Base-by-base conservation (phyloP, 352 stramenopile species). In the Globisporangium viniferum region DNA sequence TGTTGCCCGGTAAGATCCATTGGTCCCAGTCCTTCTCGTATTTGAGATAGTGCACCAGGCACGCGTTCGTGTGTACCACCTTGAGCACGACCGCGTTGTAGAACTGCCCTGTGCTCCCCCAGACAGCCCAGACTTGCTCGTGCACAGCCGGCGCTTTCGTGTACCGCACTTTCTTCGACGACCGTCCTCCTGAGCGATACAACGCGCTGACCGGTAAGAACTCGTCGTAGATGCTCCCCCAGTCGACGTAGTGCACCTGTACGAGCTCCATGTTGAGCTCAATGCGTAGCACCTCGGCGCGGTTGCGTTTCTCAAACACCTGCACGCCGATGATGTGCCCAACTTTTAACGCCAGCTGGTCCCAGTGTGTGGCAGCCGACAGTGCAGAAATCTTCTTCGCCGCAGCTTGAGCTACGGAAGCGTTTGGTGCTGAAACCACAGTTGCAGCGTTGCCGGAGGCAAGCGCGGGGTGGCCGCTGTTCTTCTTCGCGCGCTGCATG, bases 1-100 rank as follows among this genome's bases (percentile, higher is more conserved):
- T 93, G 66, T 92, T 84, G 48, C 82, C 81, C 1, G 85, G 85
- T 20, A 93, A 69, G 48, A 93, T 72, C 85, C 85, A 93, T 65
- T 93, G 85, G 75, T 93, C 82, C 85, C 85, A 93, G 73, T 93
- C 83, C 62, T 90, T 91, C 64, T 93, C 82, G 61, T 86, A 92
- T 77, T 93, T 92, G 67, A 92, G 74, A 65, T 92, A 93, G 73
- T 93, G 85, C 77, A 93, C 85, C 49, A 85, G 78, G 67, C 83
- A 91, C 6, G 85, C 83, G 63, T 92, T 91, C 2, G 85, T 86
- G 64, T 79, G 82, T 62, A 92, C 85, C 29, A 92, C 85, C 72
- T 91, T 91, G 54, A 91, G 83, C 67, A 93, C 84, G 35, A 91
- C 88, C 48, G 85, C 83, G 44, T 90, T 86, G 79, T 90, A 93